These are phyloP conservation scores for Trichoderma sp. DNA, from an alignment of 2,329 filamentous ascomycete genomes.

Conservation along the genomic window DNA sequence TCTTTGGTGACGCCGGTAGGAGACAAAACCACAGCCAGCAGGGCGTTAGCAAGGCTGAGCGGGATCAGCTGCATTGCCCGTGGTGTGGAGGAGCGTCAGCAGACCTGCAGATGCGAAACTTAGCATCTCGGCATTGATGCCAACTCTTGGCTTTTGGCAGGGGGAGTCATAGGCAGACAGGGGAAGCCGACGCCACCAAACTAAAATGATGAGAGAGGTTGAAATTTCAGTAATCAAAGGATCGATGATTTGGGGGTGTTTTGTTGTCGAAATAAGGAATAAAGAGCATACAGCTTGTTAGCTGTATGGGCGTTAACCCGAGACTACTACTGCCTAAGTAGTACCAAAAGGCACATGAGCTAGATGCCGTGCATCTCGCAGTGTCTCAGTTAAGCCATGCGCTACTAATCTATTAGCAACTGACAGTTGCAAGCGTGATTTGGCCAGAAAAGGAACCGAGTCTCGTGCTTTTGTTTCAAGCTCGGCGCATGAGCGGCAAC, in stretches of 20 bases:
- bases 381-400: neutral
- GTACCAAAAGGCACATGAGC: neutral
- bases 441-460: neutral
- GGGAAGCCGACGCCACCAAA: neutral
- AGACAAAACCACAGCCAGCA: slow-evolving; percentile 3
- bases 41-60: slow-evolving; percentile 15
- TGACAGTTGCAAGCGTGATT: neutral
- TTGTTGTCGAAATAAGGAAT: neutral
- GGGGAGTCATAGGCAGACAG: neutral
- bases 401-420: no score
- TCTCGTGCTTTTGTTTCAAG: neutral
- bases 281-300: neutral
- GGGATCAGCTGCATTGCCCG: slow-evolving; percentile 17
- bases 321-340: neutral
- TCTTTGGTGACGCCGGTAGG: neutral
- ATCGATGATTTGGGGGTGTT: neutral
- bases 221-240: no score
- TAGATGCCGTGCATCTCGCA: neutral
- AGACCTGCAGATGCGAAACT: slow-evolving; percentile 16
- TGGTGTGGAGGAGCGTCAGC: slow-evolving; percentile 17
- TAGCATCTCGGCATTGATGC: slow-evolving; percentile 11
- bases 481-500: neutral
- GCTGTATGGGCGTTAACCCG: neutral
- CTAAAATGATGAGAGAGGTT: neutral
- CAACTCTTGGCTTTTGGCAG: neutral